Conservation (phyloP, 2,329 filamentous ascomycete genomes). For the Bipolaris cookei region DNA sequence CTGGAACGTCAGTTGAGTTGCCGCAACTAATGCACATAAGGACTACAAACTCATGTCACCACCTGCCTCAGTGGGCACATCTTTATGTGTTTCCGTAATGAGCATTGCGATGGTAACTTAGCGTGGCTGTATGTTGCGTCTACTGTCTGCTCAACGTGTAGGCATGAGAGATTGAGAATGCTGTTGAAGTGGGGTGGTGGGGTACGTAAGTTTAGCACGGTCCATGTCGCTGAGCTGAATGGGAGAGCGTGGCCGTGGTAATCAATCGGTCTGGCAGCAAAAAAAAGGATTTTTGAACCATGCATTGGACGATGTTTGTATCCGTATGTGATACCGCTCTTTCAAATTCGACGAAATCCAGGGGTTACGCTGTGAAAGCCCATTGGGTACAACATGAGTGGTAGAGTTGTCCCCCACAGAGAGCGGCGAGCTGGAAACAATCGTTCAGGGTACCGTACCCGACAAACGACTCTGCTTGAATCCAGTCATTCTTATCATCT, state of each 20-base stretch:
- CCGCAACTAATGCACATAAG: not conserved
- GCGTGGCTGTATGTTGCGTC: slow-evolving; percentile 2
- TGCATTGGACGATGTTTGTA: too few species aligned
- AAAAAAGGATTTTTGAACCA: too few species aligned
- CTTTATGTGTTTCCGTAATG: slow-evolving; percentile 64
- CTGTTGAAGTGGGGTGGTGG: slow-evolving; percentile 25
- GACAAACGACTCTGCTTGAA: too few species aligned
- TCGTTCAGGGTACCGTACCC: too few species aligned
- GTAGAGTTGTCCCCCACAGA: too few species aligned
- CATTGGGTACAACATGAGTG: too few species aligned
- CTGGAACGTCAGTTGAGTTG: slow-evolving; percentile 54
- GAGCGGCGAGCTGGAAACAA: too few species aligned
- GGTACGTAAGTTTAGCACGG: slow-evolving; percentile 17
- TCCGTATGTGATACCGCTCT: too few species aligned
- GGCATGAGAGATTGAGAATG: slow-evolving; percentile 1
- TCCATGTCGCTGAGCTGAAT: slow-evolving; percentile 12
- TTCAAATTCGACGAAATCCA: too few species aligned
- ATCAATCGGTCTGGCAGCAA: too few species aligned
- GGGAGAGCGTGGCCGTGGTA: not conserved
- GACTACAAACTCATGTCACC: slow-evolving; percentile 63
- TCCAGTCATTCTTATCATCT: too few species aligned
- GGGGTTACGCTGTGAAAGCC: too few species aligned
- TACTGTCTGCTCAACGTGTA: slow-evolving; percentile 4
- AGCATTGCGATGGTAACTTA: slow-evolving; percentile 54
- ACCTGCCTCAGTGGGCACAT: slow-evolving; percentile 65